Evolutionary conservation across 2,329 filamentous ascomycete species (phyloP).

Genomic region (Cladosporium austrohemisphaericum): DNA sequence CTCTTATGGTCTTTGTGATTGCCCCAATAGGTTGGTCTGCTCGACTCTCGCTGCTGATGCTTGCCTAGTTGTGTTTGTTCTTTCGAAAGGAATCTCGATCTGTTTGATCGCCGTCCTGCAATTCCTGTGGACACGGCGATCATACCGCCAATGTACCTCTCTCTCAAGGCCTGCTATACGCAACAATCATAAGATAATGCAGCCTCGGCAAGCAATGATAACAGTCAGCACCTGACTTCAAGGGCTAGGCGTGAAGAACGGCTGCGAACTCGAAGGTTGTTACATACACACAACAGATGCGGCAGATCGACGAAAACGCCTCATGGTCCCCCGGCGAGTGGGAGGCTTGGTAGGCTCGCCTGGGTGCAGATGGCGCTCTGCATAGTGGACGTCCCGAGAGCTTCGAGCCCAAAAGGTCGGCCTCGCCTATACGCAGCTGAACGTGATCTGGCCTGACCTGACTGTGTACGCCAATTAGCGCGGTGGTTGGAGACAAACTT

Average conservation of each 20-base stretch:
- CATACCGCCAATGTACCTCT: not conserved
- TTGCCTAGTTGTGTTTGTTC: too few species aligned
- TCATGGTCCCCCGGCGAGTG: too few species aligned
- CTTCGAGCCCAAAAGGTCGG: not conserved
- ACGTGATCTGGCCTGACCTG: constrained; percentile 2
- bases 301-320: not conserved
- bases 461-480: not conserved
- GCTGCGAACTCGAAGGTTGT: constrained; percentile 7
- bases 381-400: not conserved
- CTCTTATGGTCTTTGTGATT: too few species aligned
- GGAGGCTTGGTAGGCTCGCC: too few species aligned
- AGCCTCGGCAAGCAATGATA: too few species aligned
- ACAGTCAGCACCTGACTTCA: not conserved
- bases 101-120: too few species aligned
- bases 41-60: too few species aligned
- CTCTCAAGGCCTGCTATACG: too few species aligned
- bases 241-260: not conserved
- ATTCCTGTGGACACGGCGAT: too few species aligned
- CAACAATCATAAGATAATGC: not conserved
- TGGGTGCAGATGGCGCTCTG: too few species aligned
- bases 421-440: not conserved
- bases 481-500: not conserved
- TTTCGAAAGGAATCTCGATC: too few species aligned
- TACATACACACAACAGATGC: not conserved
- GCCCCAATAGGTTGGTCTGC: too few species aligned